Base-by-base conservation (phyloP, 2,329 filamentous ascomycete genomes). In the Aspergillus thermomutatus region DNA sequence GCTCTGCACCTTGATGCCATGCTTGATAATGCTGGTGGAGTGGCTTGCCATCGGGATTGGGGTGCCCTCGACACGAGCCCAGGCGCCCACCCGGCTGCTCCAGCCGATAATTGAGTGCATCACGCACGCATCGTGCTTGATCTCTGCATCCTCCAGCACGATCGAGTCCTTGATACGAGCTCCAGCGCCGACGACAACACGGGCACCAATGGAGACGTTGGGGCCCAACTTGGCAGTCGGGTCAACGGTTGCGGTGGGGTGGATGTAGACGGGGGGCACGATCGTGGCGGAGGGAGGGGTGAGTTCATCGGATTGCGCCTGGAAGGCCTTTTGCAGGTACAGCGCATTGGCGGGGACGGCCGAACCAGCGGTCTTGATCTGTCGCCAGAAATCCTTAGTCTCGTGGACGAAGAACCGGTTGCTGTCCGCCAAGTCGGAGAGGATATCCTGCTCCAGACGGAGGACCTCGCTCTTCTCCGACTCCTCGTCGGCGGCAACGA, bases 311-410 rank as follows among this genome's bases (percentile, higher is more conserved):
- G 90, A 91, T 64, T 87, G 86, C 47, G 82, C 84, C 77, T 97
- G 93, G 81, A 89, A 89, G 21, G 94, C 93, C 80, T 97, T 91
- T 74, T 95, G 91, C 54, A 99, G 86, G 78, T 99, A 99, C 34
- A 99, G 84, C 14, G 94, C 94, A 71, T 97, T 97, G 61, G 94
- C 94, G 17, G 94, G 94, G 27, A 99, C 92, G 50, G 94, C 94
- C 5, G 93, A 97, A 58, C 94, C 94, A 58, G 94, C 94, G 1
- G 94, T 97, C 85, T 99, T 99, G 84, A 99, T 97, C 82, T 99
- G 94, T 67, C 94, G 91, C 94, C 94, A 99, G 77, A 99, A 99
- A 75, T 97, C 94, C 80, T 95, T 96, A 64, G 93, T 97, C 81
- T 99, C 94, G 75, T 96, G 90, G 31, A 97, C 94, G 77, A 92